Evolutionary conservation across 257 asterid species (phyloP).

Genomic region (Nicotiana benthamiana): DNA sequence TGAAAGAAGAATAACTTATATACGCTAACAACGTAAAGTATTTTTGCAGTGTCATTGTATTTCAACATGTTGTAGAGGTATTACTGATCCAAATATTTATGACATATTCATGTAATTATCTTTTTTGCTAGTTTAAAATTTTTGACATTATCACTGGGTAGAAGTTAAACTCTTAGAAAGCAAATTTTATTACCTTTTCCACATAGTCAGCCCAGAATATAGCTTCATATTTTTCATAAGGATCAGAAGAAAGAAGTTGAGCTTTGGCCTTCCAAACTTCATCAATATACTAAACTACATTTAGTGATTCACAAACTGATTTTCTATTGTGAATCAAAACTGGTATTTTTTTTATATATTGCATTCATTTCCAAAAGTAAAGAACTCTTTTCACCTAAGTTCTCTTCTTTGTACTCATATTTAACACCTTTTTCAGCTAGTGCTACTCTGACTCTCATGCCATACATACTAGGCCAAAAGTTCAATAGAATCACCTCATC

Average conservation of each 20-base stretch:
- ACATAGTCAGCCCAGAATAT: conserved; percentile 30
- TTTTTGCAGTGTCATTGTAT: too few relatives aligned
- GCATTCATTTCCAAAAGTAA: conserved; percentile 32
- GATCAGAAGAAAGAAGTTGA: conserved; percentile 17
- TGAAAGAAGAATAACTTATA: neutral
- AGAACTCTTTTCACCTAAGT: conserved; percentile 13
- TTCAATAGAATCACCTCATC: conserved; percentile 22
- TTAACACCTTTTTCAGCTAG: conserved; percentile 37
- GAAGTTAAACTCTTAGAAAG: neutral
- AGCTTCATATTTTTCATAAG: conserved; percentile 20
- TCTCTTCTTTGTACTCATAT: conserved; percentile 33
- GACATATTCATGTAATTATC: neutral
- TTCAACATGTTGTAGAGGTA: too few relatives aligned
- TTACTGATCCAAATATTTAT: too few relatives aligned
- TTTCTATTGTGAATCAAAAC: conserved; percentile 19
- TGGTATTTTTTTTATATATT: conserved; percentile 32
- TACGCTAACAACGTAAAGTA: neutral
- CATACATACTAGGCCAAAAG: conserved; percentile 26
- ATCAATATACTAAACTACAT: conserved; percentile 21
- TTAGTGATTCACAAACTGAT: conserved; percentile 19
- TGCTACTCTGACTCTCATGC: conserved; percentile 39
- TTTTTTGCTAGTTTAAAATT: too few relatives aligned
- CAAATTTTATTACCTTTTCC: conserved; percentile 17
- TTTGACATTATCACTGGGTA: too few relatives aligned
- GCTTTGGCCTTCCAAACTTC: conserved; percentile 17